Percentiles rank a stretch among this genome's conserved stretches.
phyloP scores from a whole-genome alignment of 139 green algal species.

The Parachlorella kessleri region DNA sequence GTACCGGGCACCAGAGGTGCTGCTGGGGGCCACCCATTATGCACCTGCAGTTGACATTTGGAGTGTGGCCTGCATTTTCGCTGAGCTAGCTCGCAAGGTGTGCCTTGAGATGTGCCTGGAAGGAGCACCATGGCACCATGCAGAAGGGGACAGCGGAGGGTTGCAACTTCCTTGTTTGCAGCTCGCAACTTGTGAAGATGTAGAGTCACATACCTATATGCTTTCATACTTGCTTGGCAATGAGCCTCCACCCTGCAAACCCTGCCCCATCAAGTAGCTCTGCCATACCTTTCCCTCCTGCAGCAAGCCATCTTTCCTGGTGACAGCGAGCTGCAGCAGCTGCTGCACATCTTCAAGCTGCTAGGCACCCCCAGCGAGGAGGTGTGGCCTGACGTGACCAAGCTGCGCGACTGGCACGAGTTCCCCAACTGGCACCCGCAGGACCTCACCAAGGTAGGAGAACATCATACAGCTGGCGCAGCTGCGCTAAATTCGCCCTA shows the following conservation, averaged over 20 bases:
- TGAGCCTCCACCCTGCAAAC: too few species aligned
- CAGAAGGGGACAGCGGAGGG: too few species aligned
- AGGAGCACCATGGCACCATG: not conserved
- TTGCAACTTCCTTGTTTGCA: too few species aligned
- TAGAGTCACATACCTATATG: too few species aligned
- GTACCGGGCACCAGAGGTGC: constrained; percentile 98
- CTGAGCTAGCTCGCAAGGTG: constrained; percentile 74
- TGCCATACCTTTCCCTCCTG: not conserved
- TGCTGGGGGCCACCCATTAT: constrained; percentile 96
- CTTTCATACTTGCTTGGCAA: too few species aligned
- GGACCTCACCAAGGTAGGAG: constrained; percentile 46
- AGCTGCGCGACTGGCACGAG: constrained; percentile 89
- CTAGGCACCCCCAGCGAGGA: constrained; percentile 83
- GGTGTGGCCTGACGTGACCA: constrained; percentile 76
- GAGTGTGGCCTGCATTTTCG: constrained; percentile 98
- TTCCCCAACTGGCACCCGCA: constrained; percentile 75
- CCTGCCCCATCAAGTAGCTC: not conserved
- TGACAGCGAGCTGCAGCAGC: constrained; percentile 88
- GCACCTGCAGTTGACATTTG: constrained; percentile 98
- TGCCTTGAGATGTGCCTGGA: not conserved
- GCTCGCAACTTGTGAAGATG: too few species aligned
- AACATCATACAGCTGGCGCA: too few species aligned
- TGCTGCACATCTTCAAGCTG: constrained; percentile 91
- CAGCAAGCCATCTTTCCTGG: constrained; percentile 84
- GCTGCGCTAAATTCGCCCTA: too few species aligned